Evolutionary conservation across 2,329 filamentous ascomycete genomes (phyloP).

Genomic region (Ustulina deusta): DNA sequence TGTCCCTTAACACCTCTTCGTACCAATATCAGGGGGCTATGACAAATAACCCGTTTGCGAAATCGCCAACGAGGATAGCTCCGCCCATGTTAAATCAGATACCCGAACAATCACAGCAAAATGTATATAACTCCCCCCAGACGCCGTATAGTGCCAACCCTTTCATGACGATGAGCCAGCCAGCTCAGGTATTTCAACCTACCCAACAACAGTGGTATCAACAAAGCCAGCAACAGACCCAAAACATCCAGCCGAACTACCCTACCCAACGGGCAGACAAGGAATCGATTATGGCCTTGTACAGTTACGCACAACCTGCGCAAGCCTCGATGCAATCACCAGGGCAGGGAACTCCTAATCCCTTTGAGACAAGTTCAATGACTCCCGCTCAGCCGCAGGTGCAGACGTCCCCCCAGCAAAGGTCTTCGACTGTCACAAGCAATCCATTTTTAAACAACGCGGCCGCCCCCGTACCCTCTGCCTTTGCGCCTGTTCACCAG

Average conservation of each 20-base stretch:
- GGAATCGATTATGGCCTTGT: slow-evolving; percentile 80
- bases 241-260: slow-evolving; percentile 52
- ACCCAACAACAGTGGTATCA: slow-evolving; percentile 39
- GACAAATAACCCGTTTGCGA: slow-evolving; percentile 50
- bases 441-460: slow-evolving; percentile 68
- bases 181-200: slow-evolving; percentile 47
- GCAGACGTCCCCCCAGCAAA: slow-evolving; percentile 46
- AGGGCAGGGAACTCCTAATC: slow-evolving; percentile 44
- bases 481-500: slow-evolving; percentile 42
- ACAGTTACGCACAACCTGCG: slow-evolving; percentile 69
- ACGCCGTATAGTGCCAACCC: slow-evolving; percentile 51
- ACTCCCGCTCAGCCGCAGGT: slow-evolving; percentile 42
- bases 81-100: slow-evolving; percentile 53
- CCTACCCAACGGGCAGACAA: slow-evolving; percentile 71
- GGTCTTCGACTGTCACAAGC: slow-evolving; percentile 58
- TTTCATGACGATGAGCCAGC: slow-evolving; percentile 51
- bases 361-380: slow-evolving; percentile 46
- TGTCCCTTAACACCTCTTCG: slow-evolving; percentile 48
- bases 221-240: slow-evolving; percentile 38
- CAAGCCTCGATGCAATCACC: slow-evolving; percentile 52
- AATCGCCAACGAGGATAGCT: slow-evolving; percentile 49
- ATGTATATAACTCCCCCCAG: slow-evolving; percentile 50
- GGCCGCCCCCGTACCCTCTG: slow-evolving; percentile 42
- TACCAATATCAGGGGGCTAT: slow-evolving; percentile 47
- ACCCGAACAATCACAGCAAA: slow-evolving; percentile 54